Evolutionary conservation across 257 asterid species (phyloP).

Genomic region (Solanum piurae): DNA sequence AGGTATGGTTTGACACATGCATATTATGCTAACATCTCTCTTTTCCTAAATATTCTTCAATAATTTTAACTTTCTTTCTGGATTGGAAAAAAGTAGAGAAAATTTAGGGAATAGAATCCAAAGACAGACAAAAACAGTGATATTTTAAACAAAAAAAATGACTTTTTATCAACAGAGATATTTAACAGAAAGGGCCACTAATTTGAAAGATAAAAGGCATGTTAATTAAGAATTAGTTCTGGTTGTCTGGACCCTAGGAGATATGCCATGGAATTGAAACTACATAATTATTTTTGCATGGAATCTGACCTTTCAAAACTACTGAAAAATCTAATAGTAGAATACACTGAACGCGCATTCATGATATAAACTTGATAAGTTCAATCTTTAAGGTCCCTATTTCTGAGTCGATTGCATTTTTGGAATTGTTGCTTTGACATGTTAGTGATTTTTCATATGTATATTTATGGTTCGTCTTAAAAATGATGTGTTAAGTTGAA

Average conservation of each 20-base stretch:
- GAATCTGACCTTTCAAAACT: background rate
- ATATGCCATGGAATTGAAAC: background rate
- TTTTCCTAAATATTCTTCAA: background rate
- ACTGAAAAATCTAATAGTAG: background rate
- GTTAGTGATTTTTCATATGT: background rate
- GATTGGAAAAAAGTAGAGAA: background rate
- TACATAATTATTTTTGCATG: background rate
- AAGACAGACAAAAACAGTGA: background rate
- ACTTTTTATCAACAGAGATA: background rate
- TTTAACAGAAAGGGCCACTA: background rate
- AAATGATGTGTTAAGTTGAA: background rate
- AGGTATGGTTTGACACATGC: background rate
- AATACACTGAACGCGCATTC: background rate
- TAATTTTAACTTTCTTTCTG: background rate
- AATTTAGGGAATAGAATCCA: background rate
- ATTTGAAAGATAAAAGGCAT: background rate
- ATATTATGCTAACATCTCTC: background rate
- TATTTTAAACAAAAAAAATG: background rate
- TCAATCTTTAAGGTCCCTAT: background rate
- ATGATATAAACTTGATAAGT: background rate
- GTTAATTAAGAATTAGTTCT: background rate
- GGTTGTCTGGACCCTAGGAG: background rate
- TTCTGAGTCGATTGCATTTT: background rate
- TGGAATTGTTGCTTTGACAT: background rate
- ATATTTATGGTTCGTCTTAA: background rate